Evolutionary conservation across 2,329 filamentous ascomycete genomes (phyloP), one percentile per base, ranked within the genome.

Genomic region (Stromatinia cepivora): DNA sequence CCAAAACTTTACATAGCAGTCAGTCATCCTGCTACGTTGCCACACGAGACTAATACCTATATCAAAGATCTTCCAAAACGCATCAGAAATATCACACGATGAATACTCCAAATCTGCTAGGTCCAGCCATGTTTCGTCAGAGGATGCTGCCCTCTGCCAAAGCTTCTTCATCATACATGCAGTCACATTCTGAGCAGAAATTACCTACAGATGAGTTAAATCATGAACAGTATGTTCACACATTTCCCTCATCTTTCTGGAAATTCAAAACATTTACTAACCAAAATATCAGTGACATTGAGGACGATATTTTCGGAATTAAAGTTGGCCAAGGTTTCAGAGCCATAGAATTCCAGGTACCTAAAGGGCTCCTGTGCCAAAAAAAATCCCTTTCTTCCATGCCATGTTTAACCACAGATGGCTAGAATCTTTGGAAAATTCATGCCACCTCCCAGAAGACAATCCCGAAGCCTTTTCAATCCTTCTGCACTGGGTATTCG

Each of bases 41-140:
- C 48, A 6, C n/a, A 52, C 4, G 10, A 52, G n/a, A 52, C 48
- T 7, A 1, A 7, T 7, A 1, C 11, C 11, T 25, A 15, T 11
- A 13, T 52, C 2, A 6, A 15, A 52, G 4, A 0, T 28, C 2
- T 25, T 52, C 11, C 4, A 3, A 1, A 52, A 5, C 1, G 6
- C 11, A 7, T n/a, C 3, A n/a, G 25, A 1, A 52, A 25, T 5
- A 4, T 2, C 25, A 6, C 1, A 52, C n/a, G 7, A 52, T 52
- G n/a, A 6, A 52, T 15, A 25, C 11, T 8, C 1, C n/a, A 13
- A 13, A 25, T 4, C 4, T 52, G 8, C 5, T 15, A 52, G 48
- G 48, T 1, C 48, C 48, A 28, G 11, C 48, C 4, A 52, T 52
- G 11, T 52, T 28, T 22, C n/a, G n/a, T 6, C n/a, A 28, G 10